Evolutionary conservation across 2,329 filamentous ascomycete genomes (phyloP), one percentile per base, ranked within the genome.

Genomic region (Penicillium nordicum): DNA sequence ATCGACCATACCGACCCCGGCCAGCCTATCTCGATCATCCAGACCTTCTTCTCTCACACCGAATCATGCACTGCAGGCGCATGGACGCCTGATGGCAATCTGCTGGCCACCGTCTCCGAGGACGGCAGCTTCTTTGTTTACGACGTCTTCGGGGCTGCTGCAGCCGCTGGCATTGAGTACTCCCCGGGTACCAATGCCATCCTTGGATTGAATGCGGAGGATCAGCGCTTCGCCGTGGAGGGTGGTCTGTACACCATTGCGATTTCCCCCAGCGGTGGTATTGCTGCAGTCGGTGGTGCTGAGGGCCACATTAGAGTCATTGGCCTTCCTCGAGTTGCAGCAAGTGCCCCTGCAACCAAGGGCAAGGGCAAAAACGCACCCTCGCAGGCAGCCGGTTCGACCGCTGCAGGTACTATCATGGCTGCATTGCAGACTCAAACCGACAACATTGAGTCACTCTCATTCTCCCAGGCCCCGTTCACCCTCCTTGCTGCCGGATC

Each of bases 11-110:
- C 80, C 52, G 86, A 90, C 34, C 75, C 79, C 36, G 75, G 79
- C 14, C 78, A 77, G 32, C 81, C 89, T 8, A 80, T 97, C 51
- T 86, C 88, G 66, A 94, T 97, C 69, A 82, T 95, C 5, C 90
- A 96, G 78, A 88, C 88, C 27, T 97, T 94, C 78, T 97, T 96
- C 80, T 82, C 95, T 27, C 94, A 97, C 78, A 93, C 89, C 3
- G 88, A 78, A 18, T 78, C 89, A 29, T 95, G 89, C 76, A 97
- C 94, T 1, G 93, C 92, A 8, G 94, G 94, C 57, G 82, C 88
- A 2, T 99, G 94, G 92, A 90, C 90, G 0, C 83, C 90, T 5
- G 92, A 97, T 72, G 94, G 94, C 50, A 86, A 86, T 30, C 79
- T 97, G 16, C 82, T 99, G 1, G 90, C 89, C 7, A 97, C 92